Base-by-base conservation (phyloP, 2,329 filamentous ascomycete species). In the Fonsecaea pugnacius region DNA sequence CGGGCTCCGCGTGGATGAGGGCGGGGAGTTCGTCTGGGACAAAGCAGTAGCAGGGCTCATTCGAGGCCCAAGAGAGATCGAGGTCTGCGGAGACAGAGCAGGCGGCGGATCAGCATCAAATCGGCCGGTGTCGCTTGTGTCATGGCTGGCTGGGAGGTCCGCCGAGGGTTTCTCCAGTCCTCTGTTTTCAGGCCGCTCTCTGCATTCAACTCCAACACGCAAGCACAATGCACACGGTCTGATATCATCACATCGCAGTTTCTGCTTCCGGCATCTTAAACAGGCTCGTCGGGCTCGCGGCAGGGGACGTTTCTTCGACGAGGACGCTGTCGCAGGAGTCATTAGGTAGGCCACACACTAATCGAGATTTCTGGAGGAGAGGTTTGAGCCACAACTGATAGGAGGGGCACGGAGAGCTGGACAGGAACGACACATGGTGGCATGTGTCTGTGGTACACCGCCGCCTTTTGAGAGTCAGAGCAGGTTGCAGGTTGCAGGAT, bases 261-360 rank as follows among this genome's bases (percentile, higher is more conserved):
- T 68, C 53, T 68, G 66, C 52, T 56, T 65, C 35, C 63, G 48
- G 32, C 66, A 68, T 53, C 66, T 54, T 9, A 62, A 32, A 33
- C 66, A 68, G 14, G 66, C 66, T n/a, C 66, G 60, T 38, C 63
- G 52, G 4, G 66, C 66, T 58, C 66, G 52, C 3, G 66, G 50
- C 12, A 60, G 30, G 18, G 60, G 64, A 21, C 64, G 59, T 52
- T 66, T 66, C 51, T 43, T 66, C n/a, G 64, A 46, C 7, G 38
- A 50, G 21, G 35, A 7, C 8, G 35, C 32, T 7, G 32, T n/a
- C 33, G 55, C 27, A 9, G 55, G 35, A 50, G 58, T 32, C 63
- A 62, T 63, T 5, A 30, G 32, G 58, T 27, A 53, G 14, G 10
- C 10, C 12, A 30, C 51, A 14, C 30, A 36, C 27, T 24, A 24